phyloP scores from a whole-genome alignment of 352 stramenopile genomes.

The Globisporangium barbulae region DNA sequence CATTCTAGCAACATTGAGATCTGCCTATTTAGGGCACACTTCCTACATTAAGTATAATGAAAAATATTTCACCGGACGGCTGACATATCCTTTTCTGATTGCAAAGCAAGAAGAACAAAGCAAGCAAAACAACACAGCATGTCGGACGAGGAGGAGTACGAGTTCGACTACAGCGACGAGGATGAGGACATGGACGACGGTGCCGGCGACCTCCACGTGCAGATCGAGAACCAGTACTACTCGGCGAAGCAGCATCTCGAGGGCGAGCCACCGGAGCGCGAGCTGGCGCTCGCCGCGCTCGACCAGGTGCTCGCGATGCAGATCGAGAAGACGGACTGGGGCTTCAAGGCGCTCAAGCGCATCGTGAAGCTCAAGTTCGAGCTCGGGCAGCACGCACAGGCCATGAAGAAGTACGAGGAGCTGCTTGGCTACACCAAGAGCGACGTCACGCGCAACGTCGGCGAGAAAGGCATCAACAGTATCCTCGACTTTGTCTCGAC shows the following conservation, averaged over 20 bases:
- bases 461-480: conserved; percentile 95
- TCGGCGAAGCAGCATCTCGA: conserved; percentile 84
- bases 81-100: too few relatives aligned
- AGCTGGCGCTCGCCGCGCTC: conserved; percentile 45
- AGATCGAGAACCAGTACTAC: conserved; percentile 95
- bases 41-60: too few relatives aligned
- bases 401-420: conserved; percentile 85
- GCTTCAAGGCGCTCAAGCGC: conserved; percentile 94
- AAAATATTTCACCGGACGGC: too few relatives aligned
- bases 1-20: too few relatives aligned
- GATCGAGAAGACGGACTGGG: conserved; percentile 75
- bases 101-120: neutral
- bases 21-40: too few relatives aligned
- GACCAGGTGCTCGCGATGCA: conserved; percentile 56
- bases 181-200: conserved; percentile 87
- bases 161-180: conserved; percentile 92
- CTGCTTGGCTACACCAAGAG: conserved; percentile 88
- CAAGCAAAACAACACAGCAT: conserved; percentile 24
- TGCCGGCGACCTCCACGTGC: conserved; percentile 82
- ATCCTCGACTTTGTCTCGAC: conserved; percentile 94
- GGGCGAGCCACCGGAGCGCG: conserved; percentile 35
- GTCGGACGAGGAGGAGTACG: conserved; percentile 82
- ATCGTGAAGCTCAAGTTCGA: conserved; percentile 92
- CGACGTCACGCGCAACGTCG: conserved; percentile 89
- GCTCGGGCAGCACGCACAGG: conserved; percentile 56